Percentiles rank a stretch among this genome's conserved stretches.
These are phyloP conservation scores for Podila horticola DNA, from an alignment of 192 early-diverging fungal genomes.

Conservation along the genomic window DNA sequence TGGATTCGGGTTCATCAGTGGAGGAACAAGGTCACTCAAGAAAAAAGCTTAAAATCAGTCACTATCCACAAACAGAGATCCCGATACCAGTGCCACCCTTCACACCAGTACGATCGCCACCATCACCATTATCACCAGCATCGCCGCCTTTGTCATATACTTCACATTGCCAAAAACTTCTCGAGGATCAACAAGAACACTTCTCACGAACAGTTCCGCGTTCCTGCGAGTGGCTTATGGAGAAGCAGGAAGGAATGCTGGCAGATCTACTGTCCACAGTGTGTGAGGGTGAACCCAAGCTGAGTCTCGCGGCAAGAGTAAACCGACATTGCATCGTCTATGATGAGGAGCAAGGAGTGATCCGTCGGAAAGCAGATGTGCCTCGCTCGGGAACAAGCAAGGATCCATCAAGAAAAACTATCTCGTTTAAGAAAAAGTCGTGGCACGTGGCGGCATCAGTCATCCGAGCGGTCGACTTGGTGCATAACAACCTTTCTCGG, in stretches of 20 bases:
- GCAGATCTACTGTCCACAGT: neutral
- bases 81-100: neutral
- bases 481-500: slow-evolving; percentile 24
- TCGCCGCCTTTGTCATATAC: neutral
- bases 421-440: neutral
- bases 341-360: slow-evolving; percentile 17
- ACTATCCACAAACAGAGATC: neutral
- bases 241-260: neutral
- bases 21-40: neutral
- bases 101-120: neutral
- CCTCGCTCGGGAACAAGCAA: neutral
- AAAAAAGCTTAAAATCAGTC: slow-evolving; percentile 3
- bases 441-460: neutral
- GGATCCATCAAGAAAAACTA: neutral
- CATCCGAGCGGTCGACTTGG: slow-evolving; percentile 6
- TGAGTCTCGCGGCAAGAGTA: slow-evolving; percentile 1
- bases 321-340: slow-evolving; percentile 6
- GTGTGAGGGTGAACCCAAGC: slow-evolving; percentile 2
- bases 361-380: slow-evolving; percentile 10
- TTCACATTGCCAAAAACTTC: neutral
- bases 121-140: neutral
- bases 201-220: neutral
- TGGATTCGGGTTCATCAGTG: slow-evolving; percentile 1
- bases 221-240: neutral
- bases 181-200: neutral